Conservation (phyloP, 1,284 basidiomycete genomes). For the Xerocomus minutiporus region DNA sequence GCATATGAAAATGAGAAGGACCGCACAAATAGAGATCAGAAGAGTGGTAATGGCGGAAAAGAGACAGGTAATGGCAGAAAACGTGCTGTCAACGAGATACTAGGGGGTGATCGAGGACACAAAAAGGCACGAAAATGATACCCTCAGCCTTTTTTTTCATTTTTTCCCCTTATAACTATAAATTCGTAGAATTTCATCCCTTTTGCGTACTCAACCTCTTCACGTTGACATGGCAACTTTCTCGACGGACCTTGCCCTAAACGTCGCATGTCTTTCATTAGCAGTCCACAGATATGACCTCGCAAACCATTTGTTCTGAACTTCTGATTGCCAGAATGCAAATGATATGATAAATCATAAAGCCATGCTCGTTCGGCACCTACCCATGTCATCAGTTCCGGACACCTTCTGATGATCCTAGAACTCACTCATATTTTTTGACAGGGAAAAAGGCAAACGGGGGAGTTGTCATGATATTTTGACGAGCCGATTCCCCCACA, state of each 20-base stretch:
- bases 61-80: conserved; percentile 11
- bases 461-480: not conserved
- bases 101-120: conserved; percentile 2
- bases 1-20: not conserved
- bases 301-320: not conserved
- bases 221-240: not conserved
- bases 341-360: too few relatives aligned
- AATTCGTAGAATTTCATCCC: too few relatives aligned
- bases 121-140: conserved; percentile 24
- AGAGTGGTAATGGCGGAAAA: not conserved
- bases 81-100: conserved; percentile 7
- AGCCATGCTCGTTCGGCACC: too few relatives aligned
- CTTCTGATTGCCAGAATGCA: conserved; percentile 4
- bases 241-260: not conserved
- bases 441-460: not conserved
- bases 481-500: conserved; percentile 6
- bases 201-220: not conserved
- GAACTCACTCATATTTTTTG: not conserved
- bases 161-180: not conserved
- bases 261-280: not conserved
- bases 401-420: too few relatives aligned
- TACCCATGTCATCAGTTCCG: too few relatives aligned
- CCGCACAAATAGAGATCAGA: not conserved
- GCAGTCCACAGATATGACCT: conserved; percentile 1
- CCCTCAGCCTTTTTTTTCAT: not conserved